Evolutionary conservation across 352 stramenopile genomes (phyloP), one percentile per base, ranked within the genome.

Genomic region (Phytopythium sindhum): DNA sequence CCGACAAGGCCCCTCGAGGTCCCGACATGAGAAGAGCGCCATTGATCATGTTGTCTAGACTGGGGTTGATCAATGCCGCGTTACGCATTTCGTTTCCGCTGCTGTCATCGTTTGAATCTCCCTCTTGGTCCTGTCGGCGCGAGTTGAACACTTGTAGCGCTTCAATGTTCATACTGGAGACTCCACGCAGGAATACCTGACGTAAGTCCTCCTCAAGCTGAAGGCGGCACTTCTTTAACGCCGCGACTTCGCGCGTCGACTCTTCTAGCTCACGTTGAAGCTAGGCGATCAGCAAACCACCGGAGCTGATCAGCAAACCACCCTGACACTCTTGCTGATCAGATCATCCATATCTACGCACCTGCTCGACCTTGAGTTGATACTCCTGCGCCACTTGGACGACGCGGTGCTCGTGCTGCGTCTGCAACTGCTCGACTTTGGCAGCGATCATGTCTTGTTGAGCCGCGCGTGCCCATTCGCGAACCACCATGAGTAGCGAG

Each of bases 91-190:
- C 51, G 11, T 24, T 14, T 28, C 3, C n/a, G 12, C 21, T 35
- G 11, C 37, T 6, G 31, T 62, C 54, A 4, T 57, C 47, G 23
- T 10, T 24, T 9, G 21, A 17, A 23, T 33, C 28, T 23, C 6
- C 33, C 1, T 29, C 35, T 29, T 37, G 10, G 5, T 62, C 47
- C 21, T 62, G 33, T 4, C 60, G 59, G 21, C 64, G 60, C 1
- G 54, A 50, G n/a, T 74, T 80, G 64, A 90, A 89, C 2, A 84
- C 70, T 29, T 67, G 80, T 24, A 90, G 68, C 11, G 81, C 81
- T 54, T 90, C 81, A n/a, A 90, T 87, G 42, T 90, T 90, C 81
- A 90, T 89, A 5, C 79, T 74, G n/a, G 81, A 90, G 15, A 90
- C 78, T 1, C 81, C 81, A 23, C 81, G 79, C 29, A 90, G 61